Conservation (phyloP, 2,329 filamentous ascomycete genomes). For the Fusarium nematophilum region DNA sequence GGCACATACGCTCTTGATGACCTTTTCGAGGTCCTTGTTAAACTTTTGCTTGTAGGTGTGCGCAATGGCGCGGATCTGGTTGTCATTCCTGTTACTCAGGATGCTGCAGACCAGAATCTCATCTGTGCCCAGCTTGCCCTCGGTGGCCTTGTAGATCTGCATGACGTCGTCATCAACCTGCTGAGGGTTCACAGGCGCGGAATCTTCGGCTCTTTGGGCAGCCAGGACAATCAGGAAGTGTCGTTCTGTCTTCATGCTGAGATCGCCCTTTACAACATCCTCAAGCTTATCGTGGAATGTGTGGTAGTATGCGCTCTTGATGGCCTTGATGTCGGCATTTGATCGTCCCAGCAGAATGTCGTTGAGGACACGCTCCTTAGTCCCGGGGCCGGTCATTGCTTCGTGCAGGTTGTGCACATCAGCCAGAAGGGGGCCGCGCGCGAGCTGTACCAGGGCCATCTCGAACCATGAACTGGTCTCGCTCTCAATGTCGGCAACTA, state of each 20-base stretch:
- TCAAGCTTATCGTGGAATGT: constrained; percentile 76
- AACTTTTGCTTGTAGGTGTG: constrained; percentile 81
- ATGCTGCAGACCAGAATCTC: constrained; percentile 83
- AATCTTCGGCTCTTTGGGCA: constrained; percentile 81
- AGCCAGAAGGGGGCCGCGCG: constrained; percentile 80
- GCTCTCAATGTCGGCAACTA: constrained; percentile 79
- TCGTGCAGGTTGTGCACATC: constrained; percentile 78
- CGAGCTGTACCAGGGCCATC: constrained; percentile 78
- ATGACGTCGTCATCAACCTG: constrained; percentile 81
- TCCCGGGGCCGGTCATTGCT: constrained; percentile 83
- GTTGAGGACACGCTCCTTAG: constrained; percentile 87
- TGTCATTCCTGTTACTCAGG: constrained; percentile 79
- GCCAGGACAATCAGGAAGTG: constrained; percentile 86
- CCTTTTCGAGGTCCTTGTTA: constrained; percentile 74
- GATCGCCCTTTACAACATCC: constrained; percentile 77
- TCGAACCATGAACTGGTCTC: constrained; percentile 83
- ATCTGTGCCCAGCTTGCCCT: constrained; percentile 78
- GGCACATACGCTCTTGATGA: constrained; percentile 73
- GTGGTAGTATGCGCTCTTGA: constrained; percentile 81
- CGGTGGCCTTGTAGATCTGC: constrained; percentile 81
- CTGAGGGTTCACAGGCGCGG: constrained; percentile 76
- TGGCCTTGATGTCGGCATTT: constrained; percentile 88
- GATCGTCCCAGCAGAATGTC: constrained; percentile 85
- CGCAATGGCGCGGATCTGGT: constrained; percentile 84
- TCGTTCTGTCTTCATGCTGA: constrained; percentile 86